These are phyloP conservation scores for Neofusicoccum umdonicola DNA, from an alignment of 2,329 filamentous ascomycete species.

Conservation along the genomic window DNA sequence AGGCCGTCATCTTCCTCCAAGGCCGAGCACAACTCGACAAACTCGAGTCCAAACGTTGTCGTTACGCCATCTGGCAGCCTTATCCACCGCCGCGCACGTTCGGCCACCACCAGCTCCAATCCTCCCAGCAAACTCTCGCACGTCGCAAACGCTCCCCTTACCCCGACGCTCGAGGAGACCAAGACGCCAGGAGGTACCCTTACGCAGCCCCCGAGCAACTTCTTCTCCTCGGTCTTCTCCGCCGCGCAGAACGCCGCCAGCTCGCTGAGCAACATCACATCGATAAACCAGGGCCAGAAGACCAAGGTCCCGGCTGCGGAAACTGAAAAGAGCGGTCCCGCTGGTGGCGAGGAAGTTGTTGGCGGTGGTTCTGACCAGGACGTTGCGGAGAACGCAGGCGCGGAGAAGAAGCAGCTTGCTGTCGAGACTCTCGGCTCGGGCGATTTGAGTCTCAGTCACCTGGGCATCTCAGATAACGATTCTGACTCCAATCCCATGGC, in stretches of 20 bases:
- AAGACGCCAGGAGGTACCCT: constrained; percentile 57
- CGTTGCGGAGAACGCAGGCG: constrained; percentile 20
- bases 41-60: constrained; percentile 51
- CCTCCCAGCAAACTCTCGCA: constrained; percentile 84
- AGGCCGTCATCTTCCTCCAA: constrained; percentile 10
- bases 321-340: constrained; percentile 26
- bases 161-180: constrained; percentile 72
- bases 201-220: constrained; percentile 56
- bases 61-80: constrained; percentile 66
- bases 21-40: constrained; percentile 29
- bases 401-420: constrained; percentile 61
- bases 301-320: constrained; percentile 33
- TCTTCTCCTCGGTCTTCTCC: constrained; percentile 92
- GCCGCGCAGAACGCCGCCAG: constrained; percentile 90
- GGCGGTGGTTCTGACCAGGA: constrained; percentile 26
- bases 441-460: constrained; percentile 82
- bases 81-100: constrained; percentile 67
- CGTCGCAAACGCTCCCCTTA: constrained; percentile 63
- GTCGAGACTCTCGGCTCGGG: constrained; percentile 87
- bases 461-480: constrained; percentile 71
- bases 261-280: constrained; percentile 64
- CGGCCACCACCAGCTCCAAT: constrained; percentile 52
- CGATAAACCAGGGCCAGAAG: constrained; percentile 50
- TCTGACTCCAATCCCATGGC: constrained; percentile 56
- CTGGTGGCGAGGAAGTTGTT: constrained; percentile 44